Base-by-base conservation (phyloP, 495 filamentous ascomycete genomes). In the Saxophila tyrrhenica region DNA sequence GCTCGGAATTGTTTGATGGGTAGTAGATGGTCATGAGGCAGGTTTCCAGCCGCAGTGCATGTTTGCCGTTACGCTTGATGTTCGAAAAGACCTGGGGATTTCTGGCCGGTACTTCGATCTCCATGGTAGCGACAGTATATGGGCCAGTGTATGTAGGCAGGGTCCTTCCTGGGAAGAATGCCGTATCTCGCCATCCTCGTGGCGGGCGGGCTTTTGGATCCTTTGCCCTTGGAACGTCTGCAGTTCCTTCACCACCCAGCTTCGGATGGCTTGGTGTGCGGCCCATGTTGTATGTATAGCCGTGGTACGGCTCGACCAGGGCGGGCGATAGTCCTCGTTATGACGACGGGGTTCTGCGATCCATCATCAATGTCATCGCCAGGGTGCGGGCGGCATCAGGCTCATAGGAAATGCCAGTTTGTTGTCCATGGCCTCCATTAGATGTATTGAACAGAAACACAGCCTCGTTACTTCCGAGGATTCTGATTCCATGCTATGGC, bases 1-100 rank as follows among this genome's bases (percentile, higher is more conserved):
- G 23, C 1, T 60, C 58, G 39, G 29, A 2, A 32, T 53, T 24
- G 3, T 54, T 57, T 11, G 62, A 43, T 3, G 69, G 69, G 50
- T 72, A 72, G 53, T 70, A 72, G 11, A 72, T 39, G 3, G 68
- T 68, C 51, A 72, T 64, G 3, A 70, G 67, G 20, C 69, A 65
- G 1, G 69, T 70, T 49, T 72, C 67, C 16, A 72, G 61, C 48
- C 64, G 50, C 0, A 72, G 62, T 16, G 69, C 24, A 44, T 69
- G 67, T 20, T 55, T 54, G 54, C 56, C 55, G 9, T 67, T 17
- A 1, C 67, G 69, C 7, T 54, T 70, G 47, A 72, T 72, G 53
- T 69, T 23, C 7, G 69, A 69, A 39, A 72, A 66, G n/a, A 48
- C 49, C 10, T 63, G 54, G 1, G 69, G 69, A 21, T 62, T 55